Evolutionary conservation across 352 stramenopile species (phyloP), one percentile per base, ranked within the genome.

Genomic region (Elongisporangium anandrum): DNA sequence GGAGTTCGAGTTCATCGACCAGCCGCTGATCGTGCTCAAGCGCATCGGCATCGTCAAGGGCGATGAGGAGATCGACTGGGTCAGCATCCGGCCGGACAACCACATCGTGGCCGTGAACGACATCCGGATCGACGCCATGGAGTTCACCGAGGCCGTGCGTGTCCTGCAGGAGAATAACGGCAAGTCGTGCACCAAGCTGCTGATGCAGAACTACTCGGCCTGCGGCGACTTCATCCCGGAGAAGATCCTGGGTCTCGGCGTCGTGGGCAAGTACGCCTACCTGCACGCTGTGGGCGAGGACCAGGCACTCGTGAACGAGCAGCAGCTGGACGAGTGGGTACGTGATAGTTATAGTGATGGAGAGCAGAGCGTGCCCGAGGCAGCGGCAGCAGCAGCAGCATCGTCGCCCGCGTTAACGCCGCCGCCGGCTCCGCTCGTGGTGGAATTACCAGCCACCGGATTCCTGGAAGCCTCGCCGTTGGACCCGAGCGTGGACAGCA

Each of bases 91-190:
- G 2, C 75, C 85, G 15, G 81, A 95, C 52, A 95, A 95, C 58
- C 84, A 93, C 58, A 95, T 95, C 34, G 85, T 95, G 39, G 85
- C 85, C 10, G 85, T 95, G 17, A 95, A 95, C 57, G 85, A 95
- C 59, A 90, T 92, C 45, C 78, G 82, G 13, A 92, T 95, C 52
- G 85, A 92, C 56, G 77, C 77, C 29, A 90, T 93, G 80, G 81
- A 90, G 47, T 95, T 95, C 57, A 61, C 67, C 4, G 79, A 90
- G 20, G 83, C 85, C 3, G 82, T 95, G 20, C 81, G 73, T 45
- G 79, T 93, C 19, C 69, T 95, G 12, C 85, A 95, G 47, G 83
- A 92, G 48, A 93, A 95, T 66, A 95, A 95, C 50, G 85, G 85
- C 34, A 81, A 87, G 41, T 81, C 88, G 64, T 95, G 85, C 69